Evolutionary conservation across 2,329 filamentous ascomycete genomes (phyloP).

Genomic region (Trichoderma afroharzianum): DNA sequence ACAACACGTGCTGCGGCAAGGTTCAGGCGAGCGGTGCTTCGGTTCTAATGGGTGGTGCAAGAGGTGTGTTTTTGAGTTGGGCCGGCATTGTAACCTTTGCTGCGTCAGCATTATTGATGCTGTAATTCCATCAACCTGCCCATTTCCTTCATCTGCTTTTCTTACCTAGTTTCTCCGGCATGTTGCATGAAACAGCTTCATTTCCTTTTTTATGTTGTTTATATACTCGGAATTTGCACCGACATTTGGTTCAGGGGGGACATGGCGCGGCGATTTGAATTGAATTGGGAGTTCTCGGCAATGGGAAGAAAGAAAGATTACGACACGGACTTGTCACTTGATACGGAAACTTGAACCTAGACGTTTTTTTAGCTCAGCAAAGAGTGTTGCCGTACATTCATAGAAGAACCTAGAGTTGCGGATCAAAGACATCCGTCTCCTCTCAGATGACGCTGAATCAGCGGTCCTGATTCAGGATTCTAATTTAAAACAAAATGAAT

Average conservation of each 20-base stretch:
- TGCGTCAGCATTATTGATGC: slow-evolving; percentile 19
- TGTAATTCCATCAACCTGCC: neutral
- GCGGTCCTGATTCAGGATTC: neutral
- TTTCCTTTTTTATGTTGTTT: neutral
- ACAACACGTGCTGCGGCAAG: slow-evolving; percentile 53
- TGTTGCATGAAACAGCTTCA: neutral
- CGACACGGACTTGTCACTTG: neutral
- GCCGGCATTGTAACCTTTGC: slow-evolving; percentile 22
- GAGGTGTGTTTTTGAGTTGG: neutral
- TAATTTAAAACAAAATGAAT: neutral
- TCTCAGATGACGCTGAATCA: neutral
- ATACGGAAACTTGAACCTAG: neutral
- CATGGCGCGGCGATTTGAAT: neutral
- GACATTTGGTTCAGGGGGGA: neutral
- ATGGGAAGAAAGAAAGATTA: slow-evolving; percentile 1
- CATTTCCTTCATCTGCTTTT: neutral
- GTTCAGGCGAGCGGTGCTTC: slow-evolving; percentile 28
- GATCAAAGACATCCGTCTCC: neutral
- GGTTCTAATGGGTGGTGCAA: neutral
- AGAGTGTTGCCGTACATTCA: neutral
- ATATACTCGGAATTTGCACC: neutral
- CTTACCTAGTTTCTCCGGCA: neutral
- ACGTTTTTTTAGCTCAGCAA: slow-evolving; percentile 6
- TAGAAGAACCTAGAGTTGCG: neutral
- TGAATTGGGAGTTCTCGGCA: slow-evolving; percentile 10